These are phyloP conservation scores for Vicia faba DNA, from an alignment of 306 rosid species.

Conservation along the genomic window DNA sequence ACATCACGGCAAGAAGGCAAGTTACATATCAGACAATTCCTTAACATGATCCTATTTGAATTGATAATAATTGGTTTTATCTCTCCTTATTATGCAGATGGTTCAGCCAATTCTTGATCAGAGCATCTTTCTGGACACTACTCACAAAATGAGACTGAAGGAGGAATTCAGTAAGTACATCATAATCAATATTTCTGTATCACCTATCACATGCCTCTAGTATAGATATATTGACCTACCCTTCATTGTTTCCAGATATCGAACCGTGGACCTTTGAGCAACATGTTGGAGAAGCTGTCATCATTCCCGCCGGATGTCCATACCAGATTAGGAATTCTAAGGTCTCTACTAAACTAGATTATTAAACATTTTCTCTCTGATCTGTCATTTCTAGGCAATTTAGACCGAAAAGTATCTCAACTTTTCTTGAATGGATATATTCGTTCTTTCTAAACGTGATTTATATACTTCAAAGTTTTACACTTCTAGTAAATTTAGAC, in stretches of 20 bases:
- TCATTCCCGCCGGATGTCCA: slow-evolving; percentile 97
- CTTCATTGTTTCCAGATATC: slow-evolving; percentile 58
- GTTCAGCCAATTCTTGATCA: slow-evolving; percentile 91
- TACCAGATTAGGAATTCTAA: slow-evolving; percentile 87
- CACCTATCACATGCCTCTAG: slow-evolving; percentile 21
- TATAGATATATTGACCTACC: slow-evolving; percentile 30
- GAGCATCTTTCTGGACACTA: slow-evolving; percentile 67
- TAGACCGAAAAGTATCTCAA: neutral
- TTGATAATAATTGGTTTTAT: slow-evolving; percentile 30
- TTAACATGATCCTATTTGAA: slow-evolving; percentile 23
- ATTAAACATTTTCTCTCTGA: neutral
- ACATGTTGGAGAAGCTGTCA: slow-evolving; percentile 91
- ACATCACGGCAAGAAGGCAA: slow-evolving; percentile 54
- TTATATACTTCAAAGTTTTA: slow-evolving; percentile 22
- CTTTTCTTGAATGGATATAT: slow-evolving; percentile 18
- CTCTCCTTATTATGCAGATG: slow-evolving; percentile 59
- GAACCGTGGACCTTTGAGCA: slow-evolving; percentile 99
- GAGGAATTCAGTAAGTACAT: slow-evolving; percentile 78
- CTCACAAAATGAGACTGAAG: slow-evolving; percentile 82
- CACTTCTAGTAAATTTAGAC: neutral
- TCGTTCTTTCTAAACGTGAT: neutral
- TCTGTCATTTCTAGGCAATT: slow-evolving; percentile 2
- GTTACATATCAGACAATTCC: slow-evolving; percentile 37
- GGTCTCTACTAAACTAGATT: slow-evolving; percentile 51
- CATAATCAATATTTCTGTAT: slow-evolving; percentile 6